Base-by-base conservation (phyloP, 2,329 filamentous ascomycete genomes). In the Rutstroemia sp. region DNA sequence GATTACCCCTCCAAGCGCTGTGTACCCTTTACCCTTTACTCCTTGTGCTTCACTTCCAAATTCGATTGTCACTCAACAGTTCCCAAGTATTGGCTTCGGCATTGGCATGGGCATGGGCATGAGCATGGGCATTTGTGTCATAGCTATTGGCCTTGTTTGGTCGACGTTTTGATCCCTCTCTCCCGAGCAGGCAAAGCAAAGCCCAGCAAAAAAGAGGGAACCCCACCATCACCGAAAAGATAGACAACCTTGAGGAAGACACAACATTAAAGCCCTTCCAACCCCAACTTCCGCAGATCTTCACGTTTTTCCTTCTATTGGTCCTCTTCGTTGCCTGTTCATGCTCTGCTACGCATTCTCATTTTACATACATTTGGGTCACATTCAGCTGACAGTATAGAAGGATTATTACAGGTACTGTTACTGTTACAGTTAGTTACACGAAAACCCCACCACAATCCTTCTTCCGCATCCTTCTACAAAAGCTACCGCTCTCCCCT, bases 301-400 rank as follows among this genome's bases (percentile, higher is more conserved):
- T 21, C 51, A 23, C 23, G 3, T 23, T 23, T 23, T 23, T 2
- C 30, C 42, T 45, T 17, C 19, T 12, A 5, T 50, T 45, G 12
- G 46, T 50, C 42, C 38, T 19, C 34, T 42, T 27, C 16, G 8
- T 36, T 19, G 9, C 40, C 14, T 42, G 23, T 19, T 36, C 14
- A n/a, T 12, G n/a, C n/a, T n/a, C 21, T 34, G 9, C n/a, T 17
- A 6, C 9, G n/a, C 16, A n/a, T 12, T 27, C 3, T 5, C 25
- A 38, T 34, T 12, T 10, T 10, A 19, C 17, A 19, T 50, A 16
- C 34, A 36, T 50, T 51, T 51, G 23, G 34, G 49, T 47, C 44
- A 21, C 40, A 50, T 50, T 25, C 7, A 47, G 38, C 53, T 55
- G 39, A 55, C 53, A 19, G 38, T 48, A 44, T 7, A 21, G 16